Conservation (phyloP, 805 yeast species). For the Maudiozyma saulgeensis region DNA sequence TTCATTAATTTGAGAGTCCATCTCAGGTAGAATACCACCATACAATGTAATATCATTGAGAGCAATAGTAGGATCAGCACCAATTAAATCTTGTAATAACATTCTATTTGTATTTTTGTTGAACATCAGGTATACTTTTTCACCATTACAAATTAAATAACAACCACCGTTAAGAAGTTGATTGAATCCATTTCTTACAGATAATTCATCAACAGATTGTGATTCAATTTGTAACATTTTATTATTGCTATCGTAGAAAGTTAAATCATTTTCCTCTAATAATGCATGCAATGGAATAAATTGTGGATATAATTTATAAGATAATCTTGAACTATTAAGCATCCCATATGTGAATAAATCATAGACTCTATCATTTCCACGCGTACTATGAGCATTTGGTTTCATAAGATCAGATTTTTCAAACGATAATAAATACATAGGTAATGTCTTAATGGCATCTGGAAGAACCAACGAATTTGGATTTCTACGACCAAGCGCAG, state of each 20-base stretch:
- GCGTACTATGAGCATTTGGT: conserved; percentile 28
- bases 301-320: conserved; percentile 70
- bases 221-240: conserved; percentile 31
- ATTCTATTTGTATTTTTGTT: conserved; percentile 59
- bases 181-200: conserved; percentile 31
- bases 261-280: conserved; percentile 42
- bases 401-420: conserved; percentile 57
- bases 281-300: conserved; percentile 63
- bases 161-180: conserved; percentile 57
- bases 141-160: conserved; percentile 67
- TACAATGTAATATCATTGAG: conserved; percentile 18
- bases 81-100: conserved; percentile 68
- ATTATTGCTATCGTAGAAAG: conserved; percentile 35
- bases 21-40: conserved; percentile 51
- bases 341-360: conserved; percentile 35
- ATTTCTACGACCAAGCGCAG: conserved; percentile 36
- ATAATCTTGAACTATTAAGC: conserved; percentile 44
- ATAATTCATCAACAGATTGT: conserved; percentile 40
- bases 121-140: conserved; percentile 49
- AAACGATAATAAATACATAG: conserved; percentile 58
- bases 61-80: conserved; percentile 33
- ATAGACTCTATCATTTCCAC: conserved; percentile 57
- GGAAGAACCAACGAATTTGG: conserved; percentile 65
- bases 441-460: conserved; percentile 61
- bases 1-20: conserved; percentile 57